Conservation (phyloP, 1,139 yeast species). For the Candida smagusa region DNA sequence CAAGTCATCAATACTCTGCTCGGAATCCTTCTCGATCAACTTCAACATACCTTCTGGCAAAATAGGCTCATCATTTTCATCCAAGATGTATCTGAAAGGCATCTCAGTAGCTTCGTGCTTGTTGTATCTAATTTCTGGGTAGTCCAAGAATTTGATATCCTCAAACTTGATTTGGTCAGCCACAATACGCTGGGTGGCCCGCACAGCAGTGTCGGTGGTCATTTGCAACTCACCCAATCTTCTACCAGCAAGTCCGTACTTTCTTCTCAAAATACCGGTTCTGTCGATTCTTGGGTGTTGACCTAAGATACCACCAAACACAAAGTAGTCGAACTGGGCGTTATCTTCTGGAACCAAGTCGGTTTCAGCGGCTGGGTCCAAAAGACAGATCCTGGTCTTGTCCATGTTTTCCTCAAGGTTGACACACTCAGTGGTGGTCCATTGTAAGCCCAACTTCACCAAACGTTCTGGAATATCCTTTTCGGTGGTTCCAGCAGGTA, state of each 20-base stretch:
- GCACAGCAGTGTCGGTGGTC: constrained; percentile 96
- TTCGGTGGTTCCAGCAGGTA: constrained; percentile 61
- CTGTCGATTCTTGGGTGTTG: constrained; percentile 96
- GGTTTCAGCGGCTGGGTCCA: constrained; percentile 81
- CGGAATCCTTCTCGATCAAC: constrained; percentile 79
- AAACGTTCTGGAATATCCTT: constrained; percentile 64
- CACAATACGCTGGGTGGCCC: constrained; percentile 80
- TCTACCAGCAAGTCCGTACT: constrained; percentile 81
- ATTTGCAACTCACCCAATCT: constrained; percentile 85
- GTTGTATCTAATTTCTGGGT: constrained; percentile 87
- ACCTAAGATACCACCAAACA: constrained; percentile 95
- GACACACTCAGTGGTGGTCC: constrained; percentile 77
- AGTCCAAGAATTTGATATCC: constrained; percentile 79
- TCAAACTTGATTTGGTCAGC: constrained; percentile 57
- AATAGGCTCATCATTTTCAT: constrained; percentile 64
- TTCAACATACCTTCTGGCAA: constrained; percentile 90
- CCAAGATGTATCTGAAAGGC: constrained; percentile 91
- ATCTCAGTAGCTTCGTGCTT: constrained; percentile 91
- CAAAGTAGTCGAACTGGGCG: constrained; percentile 71
- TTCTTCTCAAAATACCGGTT: constrained; percentile 78
- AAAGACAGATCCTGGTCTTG: constrained; percentile 63
- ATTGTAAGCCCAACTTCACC: constrained; percentile 63
- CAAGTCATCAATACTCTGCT: constrained; percentile 67
- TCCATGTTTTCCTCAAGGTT: constrained; percentile 40
- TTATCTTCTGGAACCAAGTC: constrained; percentile 74